These are phyloP conservation scores for Venturiaceae sp. DNA, from an alignment of 2,329 filamentous ascomycete species.

Conservation along the genomic window DNA sequence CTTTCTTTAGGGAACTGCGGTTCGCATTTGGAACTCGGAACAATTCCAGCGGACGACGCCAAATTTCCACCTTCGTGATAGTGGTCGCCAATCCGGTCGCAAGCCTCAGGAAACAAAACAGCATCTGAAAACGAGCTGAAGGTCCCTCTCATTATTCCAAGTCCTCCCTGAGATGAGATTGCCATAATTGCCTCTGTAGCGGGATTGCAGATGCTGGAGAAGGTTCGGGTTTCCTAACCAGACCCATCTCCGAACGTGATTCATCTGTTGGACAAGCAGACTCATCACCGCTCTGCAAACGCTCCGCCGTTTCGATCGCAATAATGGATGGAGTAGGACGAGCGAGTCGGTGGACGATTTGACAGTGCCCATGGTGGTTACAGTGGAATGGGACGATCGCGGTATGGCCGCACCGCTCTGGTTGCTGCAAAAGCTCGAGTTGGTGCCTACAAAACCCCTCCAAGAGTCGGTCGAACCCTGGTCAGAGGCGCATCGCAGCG, in stretches of 20 bases:
- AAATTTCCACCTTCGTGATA: not conserved
- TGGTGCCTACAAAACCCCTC: not conserved
- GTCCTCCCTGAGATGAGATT: not conserved
- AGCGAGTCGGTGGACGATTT: not conserved
- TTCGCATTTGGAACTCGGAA: not conserved
- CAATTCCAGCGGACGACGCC: not conserved
- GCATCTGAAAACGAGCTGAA: not conserved
- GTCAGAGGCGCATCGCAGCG: not conserved
- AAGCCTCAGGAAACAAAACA: not conserved
- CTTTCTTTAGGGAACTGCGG: not conserved
- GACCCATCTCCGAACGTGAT: not conserved
- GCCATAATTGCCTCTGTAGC: not conserved
- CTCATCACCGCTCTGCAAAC: not conserved
- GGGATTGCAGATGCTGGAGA: not conserved
- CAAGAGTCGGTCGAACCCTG: not conserved
- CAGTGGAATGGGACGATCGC: not conserved
- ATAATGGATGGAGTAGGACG: not conserved
- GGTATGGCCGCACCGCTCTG: not conserved
- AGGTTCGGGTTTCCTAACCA: not conserved
- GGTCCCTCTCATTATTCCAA: not conserved
- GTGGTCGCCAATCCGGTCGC: not conserved
- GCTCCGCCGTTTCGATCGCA: not conserved
- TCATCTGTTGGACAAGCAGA: too few species aligned
- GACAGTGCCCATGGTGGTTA: not conserved
- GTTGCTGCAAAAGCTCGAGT: not conserved